phyloP scores from a whole-genome alignment of 2,329 filamentous ascomycete genomes.

The Monosporascus sp. region DNA sequence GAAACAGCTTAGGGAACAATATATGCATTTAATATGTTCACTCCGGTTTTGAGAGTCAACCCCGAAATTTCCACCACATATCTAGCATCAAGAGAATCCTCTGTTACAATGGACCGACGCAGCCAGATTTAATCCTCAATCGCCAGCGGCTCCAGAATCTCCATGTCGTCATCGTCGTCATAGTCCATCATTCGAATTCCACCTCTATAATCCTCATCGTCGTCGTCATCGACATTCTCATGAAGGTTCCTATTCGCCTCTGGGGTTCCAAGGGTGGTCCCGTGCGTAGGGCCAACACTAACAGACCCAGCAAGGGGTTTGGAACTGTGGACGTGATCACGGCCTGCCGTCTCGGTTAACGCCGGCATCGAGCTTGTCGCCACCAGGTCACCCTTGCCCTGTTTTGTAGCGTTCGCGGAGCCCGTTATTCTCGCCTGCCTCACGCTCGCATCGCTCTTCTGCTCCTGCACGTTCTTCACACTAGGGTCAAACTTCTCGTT shows the following conservation, averaged over 20 bases:
- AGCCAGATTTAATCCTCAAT: not conserved
- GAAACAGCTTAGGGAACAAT: no score
- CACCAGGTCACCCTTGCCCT: not conserved
- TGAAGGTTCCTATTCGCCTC: no score
- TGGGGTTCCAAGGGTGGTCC: no score
- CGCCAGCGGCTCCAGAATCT: not conserved
- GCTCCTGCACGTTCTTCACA: constrained; percentile 19
- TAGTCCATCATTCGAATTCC: constrained; percentile 5
- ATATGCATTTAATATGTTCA: no score
- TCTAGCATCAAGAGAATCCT: no score
- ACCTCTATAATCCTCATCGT: not conserved
- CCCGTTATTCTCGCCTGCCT: constrained; percentile 13
- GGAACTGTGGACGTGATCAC: no score
- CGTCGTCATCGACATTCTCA: constrained; percentile 21
- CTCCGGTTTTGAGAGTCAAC: no score
- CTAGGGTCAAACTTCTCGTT: constrained; percentile 24
- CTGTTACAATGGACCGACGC: not conserved
- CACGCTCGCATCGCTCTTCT: constrained; percentile 17
- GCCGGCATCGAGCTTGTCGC: constrained; percentile 17
- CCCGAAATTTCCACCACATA: no score
- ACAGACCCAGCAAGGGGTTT: not conserved
- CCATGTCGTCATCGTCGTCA: not conserved
- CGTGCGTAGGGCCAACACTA: not conserved
- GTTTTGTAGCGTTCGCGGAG: constrained; percentile 3
- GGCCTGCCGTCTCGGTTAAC: constrained; percentile 12